Percentiles rank a stretch among this genome's conserved stretches.
These are phyloP conservation scores for Zygoascus flipseniorum DNA, from an alignment of 805 yeast species.

Conservation along the genomic window DNA sequence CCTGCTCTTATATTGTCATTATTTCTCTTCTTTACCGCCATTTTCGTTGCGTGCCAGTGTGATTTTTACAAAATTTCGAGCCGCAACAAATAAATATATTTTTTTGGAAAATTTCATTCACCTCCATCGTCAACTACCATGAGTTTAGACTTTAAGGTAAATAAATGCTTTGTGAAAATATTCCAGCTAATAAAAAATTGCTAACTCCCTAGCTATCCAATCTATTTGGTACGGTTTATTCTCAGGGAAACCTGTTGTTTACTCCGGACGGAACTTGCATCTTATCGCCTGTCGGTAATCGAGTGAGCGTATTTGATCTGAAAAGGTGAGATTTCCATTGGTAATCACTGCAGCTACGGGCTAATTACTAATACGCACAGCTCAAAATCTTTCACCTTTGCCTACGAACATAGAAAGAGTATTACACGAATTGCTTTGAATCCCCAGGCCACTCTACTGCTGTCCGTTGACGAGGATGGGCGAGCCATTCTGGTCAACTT, in stretches of 20 bases:
- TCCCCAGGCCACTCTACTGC: slow-evolving; percentile 65
- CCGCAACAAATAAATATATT: not conserved
- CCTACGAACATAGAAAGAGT: slow-evolving; percentile 86
- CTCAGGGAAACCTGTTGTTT: slow-evolving; percentile 83
- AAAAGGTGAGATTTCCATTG: slow-evolving; percentile 33
- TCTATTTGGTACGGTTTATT: slow-evolving; percentile 86
- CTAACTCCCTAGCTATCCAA: slow-evolving; percentile 54
- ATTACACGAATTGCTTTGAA: slow-evolving; percentile 74
- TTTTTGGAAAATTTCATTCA: not conserved
- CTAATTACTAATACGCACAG: slow-evolving; percentile 1
- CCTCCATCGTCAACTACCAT: slow-evolving; percentile 29
- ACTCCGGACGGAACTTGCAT: slow-evolving; percentile 79
- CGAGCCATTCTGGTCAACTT: slow-evolving; percentile 88
- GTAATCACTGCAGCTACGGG: no score
- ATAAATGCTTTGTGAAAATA: not conserved
- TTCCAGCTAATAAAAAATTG: not conserved
- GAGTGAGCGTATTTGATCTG: slow-evolving; percentile 83
- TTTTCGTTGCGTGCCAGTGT: not conserved
- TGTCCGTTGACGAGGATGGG: slow-evolving; percentile 86
- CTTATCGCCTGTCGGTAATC: slow-evolving; percentile 88
- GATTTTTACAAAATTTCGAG: not conserved
- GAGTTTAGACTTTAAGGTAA: slow-evolving; percentile 67
- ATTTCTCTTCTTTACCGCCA: not conserved
- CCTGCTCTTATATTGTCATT: not conserved
- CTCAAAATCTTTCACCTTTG: slow-evolving; percentile 79